These are phyloP conservation scores for Glutinoglossum americanum DNA, from an alignment of 495 filamentous ascomycete genomes.

Conservation along the genomic window DNA sequence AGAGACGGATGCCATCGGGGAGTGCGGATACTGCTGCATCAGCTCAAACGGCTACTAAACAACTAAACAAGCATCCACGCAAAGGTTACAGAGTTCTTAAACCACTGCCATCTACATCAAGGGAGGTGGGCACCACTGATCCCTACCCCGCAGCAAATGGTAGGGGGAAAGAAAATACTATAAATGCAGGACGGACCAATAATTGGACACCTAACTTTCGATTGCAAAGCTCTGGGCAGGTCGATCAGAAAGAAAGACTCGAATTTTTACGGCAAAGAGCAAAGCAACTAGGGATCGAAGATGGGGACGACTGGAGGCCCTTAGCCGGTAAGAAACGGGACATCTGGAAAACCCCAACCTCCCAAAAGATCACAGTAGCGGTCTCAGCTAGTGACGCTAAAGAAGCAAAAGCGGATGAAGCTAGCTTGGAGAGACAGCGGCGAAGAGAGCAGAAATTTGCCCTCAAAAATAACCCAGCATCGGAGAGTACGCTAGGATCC, in stretches of 20 bases:
- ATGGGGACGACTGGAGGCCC: not conserved
- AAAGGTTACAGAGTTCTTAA: not conserved
- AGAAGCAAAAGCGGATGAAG: not conserved
- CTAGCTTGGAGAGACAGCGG: not conserved
- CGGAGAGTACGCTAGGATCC: not conserved
- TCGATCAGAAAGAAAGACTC: not conserved
- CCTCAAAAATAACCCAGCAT: not conserved
- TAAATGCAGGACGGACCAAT: not conserved
- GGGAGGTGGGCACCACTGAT: no score
- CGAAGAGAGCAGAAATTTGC: conserved; percentile 1
- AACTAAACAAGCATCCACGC: not conserved
- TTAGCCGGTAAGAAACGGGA: no score
- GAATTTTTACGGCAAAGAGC: not conserved
- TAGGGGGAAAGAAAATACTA: not conserved
- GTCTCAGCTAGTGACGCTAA: not conserved
- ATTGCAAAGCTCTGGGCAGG: not conserved
- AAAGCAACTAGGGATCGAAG: not conserved
- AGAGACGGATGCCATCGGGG: not conserved
- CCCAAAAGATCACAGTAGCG: not conserved
- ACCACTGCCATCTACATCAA: no score
- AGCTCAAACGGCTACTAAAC: not conserved
- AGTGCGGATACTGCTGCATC: not conserved
- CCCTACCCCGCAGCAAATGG: not conserved
- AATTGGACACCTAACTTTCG: not conserved
- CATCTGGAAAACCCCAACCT: not conserved